Conservation (phyloP, 371 early-diverging fungal genomes). For the Zopfochytrium polystomum region DNA sequence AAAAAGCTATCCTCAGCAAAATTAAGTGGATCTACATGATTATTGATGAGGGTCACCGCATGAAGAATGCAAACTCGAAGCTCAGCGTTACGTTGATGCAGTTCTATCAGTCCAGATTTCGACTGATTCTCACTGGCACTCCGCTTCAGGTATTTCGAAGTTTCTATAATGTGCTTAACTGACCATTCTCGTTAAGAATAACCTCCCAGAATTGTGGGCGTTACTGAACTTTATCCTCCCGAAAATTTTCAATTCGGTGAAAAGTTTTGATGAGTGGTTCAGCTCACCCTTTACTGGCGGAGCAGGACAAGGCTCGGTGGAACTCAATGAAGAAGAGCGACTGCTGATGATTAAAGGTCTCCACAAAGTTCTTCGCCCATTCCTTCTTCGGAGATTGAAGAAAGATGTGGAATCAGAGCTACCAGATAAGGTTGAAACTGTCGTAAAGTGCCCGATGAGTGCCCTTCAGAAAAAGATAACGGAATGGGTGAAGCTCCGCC, state of each 20-base stretch:
- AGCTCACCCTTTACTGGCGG: slow-evolving; percentile 81
- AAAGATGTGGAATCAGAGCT: slow-evolving; percentile 98
- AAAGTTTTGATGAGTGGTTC: slow-evolving; percentile 98
- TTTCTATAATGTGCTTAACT: too few relatives aligned
- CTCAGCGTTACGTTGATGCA: slow-evolving; percentile 77
- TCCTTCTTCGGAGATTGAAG: slow-evolving; percentile 96
- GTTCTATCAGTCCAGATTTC: slow-evolving; percentile 80
- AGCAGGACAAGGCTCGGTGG: slow-evolving; percentile 79
- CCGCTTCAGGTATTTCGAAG: slow-evolving; percentile 77
- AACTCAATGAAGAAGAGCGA: slow-evolving; percentile 95
- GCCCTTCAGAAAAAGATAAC: slow-evolving; percentile 73
- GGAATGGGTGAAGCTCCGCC: slow-evolving; percentile 38
- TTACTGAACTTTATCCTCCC: slow-evolving; percentile 97
- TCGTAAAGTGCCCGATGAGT: slow-evolving; percentile 91
- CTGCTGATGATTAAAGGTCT: slow-evolving; percentile 95
- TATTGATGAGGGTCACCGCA: slow-evolving; percentile 98
- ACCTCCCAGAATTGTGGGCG: slow-evolving; percentile 98
- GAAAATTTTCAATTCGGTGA: slow-evolving; percentile 90
- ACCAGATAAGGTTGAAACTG: slow-evolving; percentile 97
- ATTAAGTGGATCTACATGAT: slow-evolving; percentile 94
- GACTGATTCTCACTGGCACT: slow-evolving; percentile 98
- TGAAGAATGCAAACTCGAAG: slow-evolving; percentile 94
- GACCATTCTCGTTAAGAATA: slow-evolving; percentile 77
- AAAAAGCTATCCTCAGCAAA: slow-evolving; percentile 74
- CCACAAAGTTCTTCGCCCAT: slow-evolving; percentile 96